Percentiles rank a stretch among this genome's conserved stretches.
Conservation (phyloP, 2,329 filamentous ascomycete species). For the Tolypocladium sp. region DNA sequence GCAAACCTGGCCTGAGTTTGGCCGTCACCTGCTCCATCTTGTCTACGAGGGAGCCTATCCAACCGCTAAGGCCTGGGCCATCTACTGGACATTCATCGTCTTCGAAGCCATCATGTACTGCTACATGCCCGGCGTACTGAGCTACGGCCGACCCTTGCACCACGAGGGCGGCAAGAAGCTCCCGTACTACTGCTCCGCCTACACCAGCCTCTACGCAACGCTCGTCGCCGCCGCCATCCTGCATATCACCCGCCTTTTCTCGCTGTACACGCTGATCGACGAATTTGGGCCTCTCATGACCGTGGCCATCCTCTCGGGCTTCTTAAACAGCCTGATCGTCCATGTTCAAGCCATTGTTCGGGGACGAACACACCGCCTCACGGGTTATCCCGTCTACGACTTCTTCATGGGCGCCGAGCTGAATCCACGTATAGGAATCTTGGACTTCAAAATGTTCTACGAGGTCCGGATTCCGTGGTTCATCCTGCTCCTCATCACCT, state of each 20-base stretch:
- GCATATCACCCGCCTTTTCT: constrained; percentile 76
- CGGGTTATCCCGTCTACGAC: constrained; percentile 69
- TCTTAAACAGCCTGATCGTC: constrained; percentile 68
- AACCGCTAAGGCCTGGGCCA: constrained; percentile 68
- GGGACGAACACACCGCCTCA: constrained; percentile 84
- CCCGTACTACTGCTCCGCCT: constrained; percentile 84
- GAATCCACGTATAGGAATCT: constrained; percentile 69
- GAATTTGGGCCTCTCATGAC: constrained; percentile 89
- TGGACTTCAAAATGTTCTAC: constrained; percentile 94
- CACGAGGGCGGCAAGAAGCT: constrained; percentile 77
- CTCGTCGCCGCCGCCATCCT: constrained; percentile 58
- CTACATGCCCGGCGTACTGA: constrained; percentile 73
- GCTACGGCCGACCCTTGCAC: constrained; percentile 76
- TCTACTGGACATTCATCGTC: constrained; percentile 89
- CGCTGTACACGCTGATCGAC: constrained; percentile 82
- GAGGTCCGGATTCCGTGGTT: constrained; percentile 90
- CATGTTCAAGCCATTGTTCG: constrained; percentile 75
- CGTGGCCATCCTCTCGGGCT: constrained; percentile 85
- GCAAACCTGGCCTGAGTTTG: constrained; percentile 62
- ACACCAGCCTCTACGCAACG: constrained; percentile 78
- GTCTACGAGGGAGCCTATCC: constrained; percentile 80
- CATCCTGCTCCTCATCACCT: constrained; percentile 69
- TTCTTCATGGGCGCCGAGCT: constrained; percentile 88
- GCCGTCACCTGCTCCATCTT: constrained; percentile 57
- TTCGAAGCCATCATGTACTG: constrained; percentile 77